Base-by-base conservation (phyloP, 257 asterid species). In the Knoxia roxburghii region DNA sequence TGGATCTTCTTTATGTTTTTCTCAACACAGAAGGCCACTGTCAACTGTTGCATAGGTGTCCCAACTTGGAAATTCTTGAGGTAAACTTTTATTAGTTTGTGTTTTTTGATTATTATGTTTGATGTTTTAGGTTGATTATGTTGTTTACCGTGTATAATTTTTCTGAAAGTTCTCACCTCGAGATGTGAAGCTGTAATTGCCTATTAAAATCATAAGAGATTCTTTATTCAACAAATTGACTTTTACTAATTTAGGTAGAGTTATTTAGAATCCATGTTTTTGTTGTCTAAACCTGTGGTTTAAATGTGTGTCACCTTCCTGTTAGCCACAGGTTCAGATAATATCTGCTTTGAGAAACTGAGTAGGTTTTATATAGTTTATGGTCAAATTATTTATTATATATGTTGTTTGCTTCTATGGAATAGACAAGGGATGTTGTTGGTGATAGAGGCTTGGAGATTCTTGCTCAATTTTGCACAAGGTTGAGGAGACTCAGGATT, bases 11-110 rank as follows among this genome's bases (percentile, higher is more conserved):
- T 2, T 90, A 83, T 72, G 96, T 96, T 68, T 65, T 88, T 73
- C 95, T 90, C 63, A 91, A 90, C 73, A 90, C 97, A 24, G 95
- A 88, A 80, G 89, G 86, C 69, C 96, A 90, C 68, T 88, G 93
- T 75, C 72, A 64, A 68, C 73, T 90, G 55, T 75, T 90, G 68
- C 81, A 63, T 45, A 86, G 67, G 74, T 90, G 97, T 68, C 87
- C 91, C 49, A 90, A 88, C 83, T 77, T 90, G 87, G 96, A 88
- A 77, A 7, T 79, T 71, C 95, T 90, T 30, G 92, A 86, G 95
- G 97, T 90, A 72, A 77, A 68, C 61, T 26, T 53, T 49, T 49
- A 54, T 64, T 56, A 41, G 21, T 32, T 39, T 60, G 1, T 59
- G 18, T 65, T 55, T 14, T n/a, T 37, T 43, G 51, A 30, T 20